Conservation (phyloP, 179 eudicot species). For the Carnegiea gigantea region DNA sequence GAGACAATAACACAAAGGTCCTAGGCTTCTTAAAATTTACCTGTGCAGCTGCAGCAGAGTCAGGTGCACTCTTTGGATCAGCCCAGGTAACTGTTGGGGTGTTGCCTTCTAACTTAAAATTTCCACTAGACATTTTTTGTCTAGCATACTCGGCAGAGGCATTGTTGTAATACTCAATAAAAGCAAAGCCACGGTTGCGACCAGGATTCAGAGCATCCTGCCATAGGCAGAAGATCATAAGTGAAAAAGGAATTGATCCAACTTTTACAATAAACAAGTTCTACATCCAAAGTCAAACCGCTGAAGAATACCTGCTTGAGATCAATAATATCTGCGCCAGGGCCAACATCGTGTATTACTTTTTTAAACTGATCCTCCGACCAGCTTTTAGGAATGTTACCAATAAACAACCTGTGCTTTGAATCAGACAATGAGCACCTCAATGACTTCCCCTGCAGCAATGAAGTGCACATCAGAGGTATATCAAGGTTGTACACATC, state of each 20-base stretch:
- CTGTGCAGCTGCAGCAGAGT: constrained; percentile 90
- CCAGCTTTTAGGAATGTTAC: constrained; percentile 88
- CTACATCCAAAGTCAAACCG: neutral
- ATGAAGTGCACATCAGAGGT: constrained; percentile 6
- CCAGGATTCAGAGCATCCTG: constrained; percentile 88
- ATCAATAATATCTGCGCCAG: constrained; percentile 86
- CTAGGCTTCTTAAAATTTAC: constrained; percentile 29
- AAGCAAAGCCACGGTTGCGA: constrained; percentile 97
- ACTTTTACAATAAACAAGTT: neutral
- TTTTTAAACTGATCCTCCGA: constrained; percentile 79
- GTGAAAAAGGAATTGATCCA: neutral
- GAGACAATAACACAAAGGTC: neutral
- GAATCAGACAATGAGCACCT: constrained; percentile 87
- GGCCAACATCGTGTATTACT: constrained; percentile 80
- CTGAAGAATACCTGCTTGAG: constrained; percentile 65
- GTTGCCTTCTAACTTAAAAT: constrained; percentile 83
- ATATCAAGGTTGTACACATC: neutral
- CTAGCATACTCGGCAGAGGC: constrained; percentile 95
- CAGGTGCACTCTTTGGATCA: constrained; percentile 89
- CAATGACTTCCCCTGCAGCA: constrained; percentile 75
- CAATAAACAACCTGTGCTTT: constrained; percentile 85
- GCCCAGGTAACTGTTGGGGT: constrained; percentile 96
- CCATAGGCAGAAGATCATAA: constrained; percentile 21
- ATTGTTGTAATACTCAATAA: constrained; percentile 93
- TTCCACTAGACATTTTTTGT: constrained; percentile 66